Base-by-base conservation (phyloP, 176 grass and related monocot genomes). In the Oropetium thomaeum region DNA sequence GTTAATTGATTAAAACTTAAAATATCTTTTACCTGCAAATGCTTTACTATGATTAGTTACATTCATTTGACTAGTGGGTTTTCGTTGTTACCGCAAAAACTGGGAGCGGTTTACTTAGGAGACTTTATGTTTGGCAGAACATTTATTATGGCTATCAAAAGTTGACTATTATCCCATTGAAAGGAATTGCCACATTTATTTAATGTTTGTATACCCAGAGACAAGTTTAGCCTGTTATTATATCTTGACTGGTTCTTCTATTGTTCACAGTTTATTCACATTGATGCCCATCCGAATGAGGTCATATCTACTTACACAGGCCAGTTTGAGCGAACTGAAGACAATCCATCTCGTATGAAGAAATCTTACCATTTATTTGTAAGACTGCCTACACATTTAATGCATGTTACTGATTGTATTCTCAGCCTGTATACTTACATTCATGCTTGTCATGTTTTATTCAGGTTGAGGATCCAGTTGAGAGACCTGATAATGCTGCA, bases 401-500 rank as follows among this genome's bases (percentile, higher is more conserved):
- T 55, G 10, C 34, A 72, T 32, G 19, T 49, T 22, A 51, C 10
- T 67, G n/a, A 67, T 68, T 28, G 65, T 67, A 73, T 62, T 63
- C 4, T 84, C 71, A 77, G 58, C 59, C 43, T 67, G 49, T 30
- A 33, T 22, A 68, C 23, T 80, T 58, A 84, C 70, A 70, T 60
- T 41, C 41, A 17, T 79, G 71, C 61, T 84, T 35, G 3, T 37
- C 40, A 44, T 73, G 13, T 76, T 67, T 49, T 78, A 58, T 89
- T 63, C 69, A 93, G 91, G 79, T 90, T 61, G 84, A 93, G 82
- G 91, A 93, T 81, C 87, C 91, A 62, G 80, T 90, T 76, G 84
- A 93, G 81, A 86, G 85, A 54, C 81, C 91, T 28, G 87, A 90
- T 41, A 93, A 93, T 81, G 71, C 91, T 1, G 91, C 91, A 62